These are phyloP conservation scores for Hymenoscyphus fructigenus DNA, from an alignment of 2,329 filamentous ascomycete genomes.

Conservation along the genomic window DNA sequence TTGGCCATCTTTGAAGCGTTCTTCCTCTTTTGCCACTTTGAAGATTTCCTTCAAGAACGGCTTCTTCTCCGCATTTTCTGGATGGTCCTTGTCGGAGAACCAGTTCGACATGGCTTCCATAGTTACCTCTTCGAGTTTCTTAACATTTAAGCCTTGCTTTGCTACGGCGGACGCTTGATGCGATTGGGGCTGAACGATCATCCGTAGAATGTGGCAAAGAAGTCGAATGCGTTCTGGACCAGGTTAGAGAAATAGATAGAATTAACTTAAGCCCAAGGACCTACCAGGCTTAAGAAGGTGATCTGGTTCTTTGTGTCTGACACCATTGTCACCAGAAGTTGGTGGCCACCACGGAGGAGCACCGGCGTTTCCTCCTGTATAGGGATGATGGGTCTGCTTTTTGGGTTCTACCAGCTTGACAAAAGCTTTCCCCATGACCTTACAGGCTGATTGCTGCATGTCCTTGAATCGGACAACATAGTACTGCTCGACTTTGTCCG, in stretches of 20 bases:
- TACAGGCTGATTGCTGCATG: conserved; percentile 70
- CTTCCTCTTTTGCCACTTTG: conserved; percentile 56
- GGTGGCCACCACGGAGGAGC: conserved; percentile 66
- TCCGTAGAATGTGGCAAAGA: conserved; percentile 58
- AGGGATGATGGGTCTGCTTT: conserved; percentile 74
- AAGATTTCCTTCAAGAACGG: conserved; percentile 60
- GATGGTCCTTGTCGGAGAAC: conserved; percentile 55
- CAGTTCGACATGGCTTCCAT: conserved; percentile 57
- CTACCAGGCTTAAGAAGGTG: conserved; percentile 68
- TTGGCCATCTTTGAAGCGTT: conserved; percentile 54
- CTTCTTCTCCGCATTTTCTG: conserved; percentile 54
- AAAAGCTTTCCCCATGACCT: conserved; percentile 72
- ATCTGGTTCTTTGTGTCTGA: conserved; percentile 71
- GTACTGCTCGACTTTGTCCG: conserved; percentile 55
- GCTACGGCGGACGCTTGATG: conserved; percentile 46
- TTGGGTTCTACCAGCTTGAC: conserved; percentile 74
- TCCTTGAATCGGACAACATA: conserved; percentile 62
- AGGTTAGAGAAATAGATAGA: neutral
- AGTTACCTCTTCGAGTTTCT: conserved; percentile 58
- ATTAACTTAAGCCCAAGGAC: conserved; percentile 19
- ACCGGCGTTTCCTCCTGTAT: conserved; percentile 63
- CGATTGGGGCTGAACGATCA: conserved; percentile 45
- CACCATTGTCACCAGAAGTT: conserved; percentile 54
- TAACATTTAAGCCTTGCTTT: conserved; percentile 48
- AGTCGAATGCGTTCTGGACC: conserved; percentile 56